A percentile compares a stretch with the other conserved stretches of the same genome.
Conservation (phyloP, 2,329 filamentous ascomycete species). For the Huntiella omanensis region DNA sequence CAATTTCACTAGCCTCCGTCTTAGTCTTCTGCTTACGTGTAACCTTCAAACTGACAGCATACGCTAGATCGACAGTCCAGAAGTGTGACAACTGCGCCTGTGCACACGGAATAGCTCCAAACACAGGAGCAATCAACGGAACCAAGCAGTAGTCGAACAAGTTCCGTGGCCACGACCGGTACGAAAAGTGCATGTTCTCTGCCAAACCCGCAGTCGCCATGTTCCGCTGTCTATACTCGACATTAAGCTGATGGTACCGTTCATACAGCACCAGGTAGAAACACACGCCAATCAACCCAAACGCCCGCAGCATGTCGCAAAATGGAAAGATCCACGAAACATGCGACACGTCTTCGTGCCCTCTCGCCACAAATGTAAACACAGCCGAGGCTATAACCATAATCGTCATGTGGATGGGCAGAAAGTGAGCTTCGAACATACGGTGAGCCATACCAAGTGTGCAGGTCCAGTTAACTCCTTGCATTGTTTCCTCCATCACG, state of each 20-base stretch:
- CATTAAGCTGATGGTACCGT: conserved; percentile 42
- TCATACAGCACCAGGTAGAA: conserved; percentile 50
- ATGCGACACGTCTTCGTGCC: conserved; percentile 28
- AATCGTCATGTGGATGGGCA: conserved; percentile 48
- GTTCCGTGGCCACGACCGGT: conserved; percentile 35
- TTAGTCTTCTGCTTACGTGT: conserved; percentile 19
- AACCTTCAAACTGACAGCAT: conserved; percentile 54
- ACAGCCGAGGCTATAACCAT: conserved; percentile 43
- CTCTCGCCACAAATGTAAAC: conserved; percentile 36
- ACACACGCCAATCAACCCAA: conserved; percentile 43
- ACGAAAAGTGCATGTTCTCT: conserved; percentile 47
- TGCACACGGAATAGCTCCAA: conserved; percentile 46
- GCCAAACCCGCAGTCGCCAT: conserved; percentile 46
- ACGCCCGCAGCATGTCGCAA: conserved; percentile 39
- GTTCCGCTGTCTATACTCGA: conserved; percentile 41
- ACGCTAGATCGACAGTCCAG: conserved; percentile 50
- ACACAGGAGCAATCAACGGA: conserved; percentile 47
- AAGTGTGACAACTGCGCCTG: conserved; percentile 52
- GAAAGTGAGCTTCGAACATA: conserved; percentile 56
- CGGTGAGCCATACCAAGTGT: conserved; percentile 43
- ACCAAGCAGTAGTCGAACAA: conserved; percentile 45
- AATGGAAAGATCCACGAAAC: conserved; percentile 40
- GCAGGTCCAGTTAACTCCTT: conserved; percentile 34
- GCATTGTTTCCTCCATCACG: conserved; percentile 30
- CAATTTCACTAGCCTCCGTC: background rate